Percentiles rank a stretch among this genome's conserved stretches.
These are phyloP conservation scores for Starmera dryadoides DNA, from an alignment of 805 yeast genomes.

Conservation along the genomic window DNA sequence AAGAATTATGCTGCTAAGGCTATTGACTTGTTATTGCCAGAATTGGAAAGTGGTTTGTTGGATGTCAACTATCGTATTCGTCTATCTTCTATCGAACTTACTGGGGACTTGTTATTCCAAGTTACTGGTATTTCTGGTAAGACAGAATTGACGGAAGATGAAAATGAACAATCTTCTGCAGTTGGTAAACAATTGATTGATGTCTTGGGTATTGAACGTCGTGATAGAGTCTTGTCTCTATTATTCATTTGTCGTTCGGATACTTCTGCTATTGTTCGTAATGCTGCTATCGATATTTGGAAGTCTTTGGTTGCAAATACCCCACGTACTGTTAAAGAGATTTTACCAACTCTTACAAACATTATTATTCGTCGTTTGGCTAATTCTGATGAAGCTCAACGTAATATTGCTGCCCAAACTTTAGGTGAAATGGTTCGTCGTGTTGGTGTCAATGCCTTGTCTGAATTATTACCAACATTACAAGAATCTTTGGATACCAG, in stretches of 20 bases:
- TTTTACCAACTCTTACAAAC: constrained; percentile 73
- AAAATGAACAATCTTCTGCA: constrained; percentile 37
- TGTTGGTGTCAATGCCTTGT: constrained; percentile 82
- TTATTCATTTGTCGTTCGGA: constrained; percentile 93
- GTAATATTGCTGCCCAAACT: constrained; percentile 87
- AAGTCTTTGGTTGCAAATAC: constrained; percentile 93
- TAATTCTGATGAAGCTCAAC: constrained; percentile 67
- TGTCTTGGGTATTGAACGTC: constrained; percentile 78
- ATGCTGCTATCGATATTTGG: constrained; percentile 92
- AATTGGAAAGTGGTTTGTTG: constrained; percentile 82
- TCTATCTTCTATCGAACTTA: constrained; percentile 86
- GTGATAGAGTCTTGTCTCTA: constrained; percentile 80
- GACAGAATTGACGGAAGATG: constrained; percentile 57
- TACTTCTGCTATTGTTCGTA: constrained; percentile 77
- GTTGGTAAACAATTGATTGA: constrained; percentile 62
- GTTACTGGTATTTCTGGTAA: constrained; percentile 84
- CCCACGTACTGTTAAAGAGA: constrained; percentile 89
- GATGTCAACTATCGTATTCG: constrained; percentile 82
- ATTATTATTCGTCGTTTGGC: constrained; percentile 80
- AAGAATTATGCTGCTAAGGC: constrained; percentile 89
- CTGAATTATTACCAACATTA: constrained; percentile 79
- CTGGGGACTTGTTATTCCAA: constrained; percentile 92
- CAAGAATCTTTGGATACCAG: constrained; percentile 51
- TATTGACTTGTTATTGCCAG: constrained; percentile 88
- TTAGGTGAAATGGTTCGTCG: constrained; percentile 92